These are phyloP conservation scores for Gentiana straminea DNA, from an alignment of 257 asterid species.

Conservation along the genomic window DNA sequence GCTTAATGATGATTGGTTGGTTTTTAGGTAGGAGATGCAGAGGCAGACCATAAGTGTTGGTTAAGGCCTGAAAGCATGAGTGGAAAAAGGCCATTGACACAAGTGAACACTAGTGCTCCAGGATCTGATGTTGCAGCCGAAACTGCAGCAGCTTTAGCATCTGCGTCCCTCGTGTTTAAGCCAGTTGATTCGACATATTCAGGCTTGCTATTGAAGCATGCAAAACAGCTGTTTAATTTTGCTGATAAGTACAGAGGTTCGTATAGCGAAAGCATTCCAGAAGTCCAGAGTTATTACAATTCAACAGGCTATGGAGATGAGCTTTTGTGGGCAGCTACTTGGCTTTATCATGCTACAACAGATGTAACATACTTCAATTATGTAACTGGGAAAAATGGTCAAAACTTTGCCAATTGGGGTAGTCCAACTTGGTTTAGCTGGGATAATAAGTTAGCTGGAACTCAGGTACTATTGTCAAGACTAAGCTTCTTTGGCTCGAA, in stretches of 20 bases:
- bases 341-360: constrained; percentile 87
- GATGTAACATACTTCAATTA: constrained; percentile 43
- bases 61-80: constrained; percentile 65
- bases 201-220: constrained; percentile 50
- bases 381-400: constrained; percentile 51
- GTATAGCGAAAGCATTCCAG: constrained; percentile 63
- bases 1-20: no score
- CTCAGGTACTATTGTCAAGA: constrained; percentile 79
- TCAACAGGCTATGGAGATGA: constrained; percentile 91
- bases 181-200: constrained; percentile 41
- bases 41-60: constrained; percentile 75
- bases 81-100: constrained; percentile 46
- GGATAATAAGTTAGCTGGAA: constrained; percentile 85
- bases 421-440: constrained; percentile 90
- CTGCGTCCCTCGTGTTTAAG: constrained; percentile 71
- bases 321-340: constrained; percentile 92
- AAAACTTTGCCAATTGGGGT: constrained; percentile 52
- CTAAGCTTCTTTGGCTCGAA: constrained; percentile 56
- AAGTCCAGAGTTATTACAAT: constrained; percentile 51
- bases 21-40: constrained; percentile 59
- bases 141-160: constrained; percentile 83
- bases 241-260: constrained; percentile 51
- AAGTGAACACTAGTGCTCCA: constrained; percentile 49
- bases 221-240: constrained; percentile 53
- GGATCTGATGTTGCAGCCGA: constrained; percentile 90